Evolutionary conservation across 805 yeast species (phyloP).

Genomic region (Wickerhamomyces rabaulensis): DNA sequence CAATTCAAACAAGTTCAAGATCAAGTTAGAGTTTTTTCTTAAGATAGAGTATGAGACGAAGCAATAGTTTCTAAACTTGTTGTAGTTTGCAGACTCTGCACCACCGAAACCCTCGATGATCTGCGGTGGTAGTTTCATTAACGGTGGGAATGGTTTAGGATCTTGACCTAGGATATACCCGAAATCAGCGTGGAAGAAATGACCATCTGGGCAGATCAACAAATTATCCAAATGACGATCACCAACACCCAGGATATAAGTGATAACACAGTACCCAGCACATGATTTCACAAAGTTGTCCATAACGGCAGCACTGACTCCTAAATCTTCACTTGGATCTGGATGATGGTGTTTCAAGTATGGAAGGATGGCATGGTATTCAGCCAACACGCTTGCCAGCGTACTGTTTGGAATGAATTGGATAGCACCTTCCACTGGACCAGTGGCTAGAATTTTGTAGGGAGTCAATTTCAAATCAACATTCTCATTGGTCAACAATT

Average conservation of each 20-base stretch:
- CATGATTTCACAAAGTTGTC: slow-evolving; percentile 92
- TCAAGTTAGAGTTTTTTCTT: slow-evolving; percentile 83
- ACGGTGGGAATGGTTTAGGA: slow-evolving; percentile 98
- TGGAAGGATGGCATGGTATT: slow-evolving; percentile 70
- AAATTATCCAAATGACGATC: slow-evolving; percentile 94
- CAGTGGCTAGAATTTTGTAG: slow-evolving; percentile 84
- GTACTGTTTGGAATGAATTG: slow-evolving; percentile 95
- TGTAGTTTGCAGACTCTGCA: slow-evolving; percentile 74
- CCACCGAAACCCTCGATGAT: slow-evolving; percentile 99
- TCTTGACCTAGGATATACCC: slow-evolving; percentile 96
- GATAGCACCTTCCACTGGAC: slow-evolving; percentile 85
- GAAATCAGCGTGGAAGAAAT: slow-evolving; percentile 96
- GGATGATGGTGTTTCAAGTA: slow-evolving; percentile 66
- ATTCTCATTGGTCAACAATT: slow-evolving; percentile 79
- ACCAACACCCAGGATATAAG: slow-evolving; percentile 92
- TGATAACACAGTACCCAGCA: slow-evolving; percentile 96
- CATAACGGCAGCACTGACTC: slow-evolving; percentile 55
- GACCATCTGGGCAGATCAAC: slow-evolving; percentile 74
- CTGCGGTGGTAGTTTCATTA: slow-evolving; percentile 96
- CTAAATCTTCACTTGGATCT: slow-evolving; percentile 33
- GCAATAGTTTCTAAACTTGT: slow-evolving; percentile 85
- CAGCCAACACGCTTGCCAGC: slow-evolving; percentile 67
- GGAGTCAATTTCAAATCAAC: slow-evolving; percentile 85
- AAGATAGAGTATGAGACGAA: slow-evolving; percentile 90
- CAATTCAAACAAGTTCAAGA: slow-evolving; percentile 83